Percentiles rank a stretch among this genome's conserved stretches.
phyloP scores from a whole-genome alignment of 2,329 filamentous ascomycete genomes.

The Pestalotiopsis sp. region DNA sequence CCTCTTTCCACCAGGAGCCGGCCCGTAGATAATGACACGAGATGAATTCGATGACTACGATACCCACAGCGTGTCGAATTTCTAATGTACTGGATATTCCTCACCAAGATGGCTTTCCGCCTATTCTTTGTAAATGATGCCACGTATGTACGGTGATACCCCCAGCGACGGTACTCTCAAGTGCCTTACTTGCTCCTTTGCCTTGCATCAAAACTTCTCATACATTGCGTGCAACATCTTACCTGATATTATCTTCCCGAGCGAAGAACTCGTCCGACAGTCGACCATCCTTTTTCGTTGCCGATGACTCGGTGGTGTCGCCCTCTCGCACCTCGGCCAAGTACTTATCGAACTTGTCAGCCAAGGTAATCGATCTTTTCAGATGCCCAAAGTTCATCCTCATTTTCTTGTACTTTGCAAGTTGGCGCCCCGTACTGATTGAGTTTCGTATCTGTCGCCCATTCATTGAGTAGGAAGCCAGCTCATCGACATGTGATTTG shows the following conservation, averaged over 20 bases:
- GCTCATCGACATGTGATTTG: slow-evolving; percentile 24
- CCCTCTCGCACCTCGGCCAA: background rate
- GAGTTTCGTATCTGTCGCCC: slow-evolving; percentile 46
- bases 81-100: too few relatives aligned
- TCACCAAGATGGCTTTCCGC: too few relatives aligned
- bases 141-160: too few relatives aligned
- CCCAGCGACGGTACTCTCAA: too few relatives aligned
- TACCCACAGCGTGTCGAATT: too few relatives aligned
- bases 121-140: too few relatives aligned
- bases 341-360: background rate
- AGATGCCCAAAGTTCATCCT: background rate
- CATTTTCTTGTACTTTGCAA: slow-evolving; percentile 13
- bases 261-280: background rate
- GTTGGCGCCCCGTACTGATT: slow-evolving; percentile 31
- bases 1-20: background rate
- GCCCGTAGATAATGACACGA: too few relatives aligned
- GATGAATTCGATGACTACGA: too few relatives aligned
- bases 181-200: too few relatives aligned
- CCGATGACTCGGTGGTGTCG: background rate
- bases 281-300: background rate
- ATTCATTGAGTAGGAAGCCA: slow-evolving; percentile 40
- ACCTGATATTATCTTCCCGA: background rate
- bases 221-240: too few relatives aligned
- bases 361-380: background rate
- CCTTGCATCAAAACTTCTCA: too few relatives aligned